phyloP scores from a whole-genome alignment of 768 basidiomycete genomes.

The Auriscalpium microsporum region DNA sequence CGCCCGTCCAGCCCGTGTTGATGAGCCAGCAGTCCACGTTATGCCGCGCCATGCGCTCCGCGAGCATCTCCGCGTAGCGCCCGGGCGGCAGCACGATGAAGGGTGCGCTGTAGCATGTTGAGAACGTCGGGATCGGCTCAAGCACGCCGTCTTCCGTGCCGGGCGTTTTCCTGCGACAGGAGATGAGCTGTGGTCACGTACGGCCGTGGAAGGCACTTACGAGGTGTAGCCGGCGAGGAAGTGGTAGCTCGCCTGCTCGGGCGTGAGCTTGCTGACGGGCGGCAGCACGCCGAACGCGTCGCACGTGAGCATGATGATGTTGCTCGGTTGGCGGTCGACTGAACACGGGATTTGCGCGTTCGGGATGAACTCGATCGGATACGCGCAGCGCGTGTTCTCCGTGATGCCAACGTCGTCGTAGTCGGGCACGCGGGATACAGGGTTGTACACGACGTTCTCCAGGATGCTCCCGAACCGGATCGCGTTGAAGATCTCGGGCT shows the following conservation, averaged over 20 bases:
- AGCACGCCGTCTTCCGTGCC: constrained; percentile 97
- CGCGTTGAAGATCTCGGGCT: constrained; percentile 95
- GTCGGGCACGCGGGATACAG: constrained; percentile 71
- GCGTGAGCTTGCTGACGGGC: constrained; percentile 85
- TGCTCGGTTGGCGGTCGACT: constrained; percentile 80
- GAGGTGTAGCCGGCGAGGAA: constrained; percentile 96
- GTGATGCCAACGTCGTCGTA: constrained; percentile 97
- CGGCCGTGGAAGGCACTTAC: constrained; percentile 31
- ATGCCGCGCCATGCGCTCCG: constrained; percentile 84
- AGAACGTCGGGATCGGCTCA: constrained; percentile 98
- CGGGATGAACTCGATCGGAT: constrained; percentile 96
- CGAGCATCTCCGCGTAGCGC: constrained; percentile 95
- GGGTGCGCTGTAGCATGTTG: constrained; percentile 98
- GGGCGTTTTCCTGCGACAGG: constrained; percentile 75
- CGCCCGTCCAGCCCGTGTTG: constrained; percentile 97
- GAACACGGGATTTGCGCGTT: constrained; percentile 92
- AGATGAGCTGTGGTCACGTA: background rate
- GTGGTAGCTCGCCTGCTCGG: constrained; percentile 95
- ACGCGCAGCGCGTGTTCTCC: constrained; percentile 98
- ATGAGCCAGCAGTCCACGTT: constrained; percentile 95
- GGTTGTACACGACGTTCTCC: constrained; percentile 98
- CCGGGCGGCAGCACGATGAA: constrained; percentile 98
- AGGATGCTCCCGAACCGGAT: constrained; percentile 95
- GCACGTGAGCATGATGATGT: constrained; percentile 96
- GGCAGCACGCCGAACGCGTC: constrained; percentile 98